Evolutionary conservation across 176 grass and related monocot genomes (phyloP), one percentile per base, ranked within the genome.

Genomic region (Microstegium vimineum): DNA sequence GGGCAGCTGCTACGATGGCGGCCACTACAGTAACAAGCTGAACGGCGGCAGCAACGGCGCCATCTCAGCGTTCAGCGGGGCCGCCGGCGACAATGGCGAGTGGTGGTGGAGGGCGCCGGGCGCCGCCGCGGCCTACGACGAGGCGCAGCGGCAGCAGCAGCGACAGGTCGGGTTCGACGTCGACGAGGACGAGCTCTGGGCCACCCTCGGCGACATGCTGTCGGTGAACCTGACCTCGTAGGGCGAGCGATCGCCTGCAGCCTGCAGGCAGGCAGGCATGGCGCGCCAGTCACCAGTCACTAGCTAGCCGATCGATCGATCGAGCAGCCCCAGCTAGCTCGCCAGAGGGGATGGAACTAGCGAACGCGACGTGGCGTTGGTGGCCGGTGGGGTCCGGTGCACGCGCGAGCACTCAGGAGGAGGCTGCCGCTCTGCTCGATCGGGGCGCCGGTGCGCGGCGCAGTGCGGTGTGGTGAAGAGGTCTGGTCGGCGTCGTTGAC

Each of bases 121-220:
- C n/a, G n/a, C n/a, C n/a, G n/a, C n/a, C n/a, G n/a, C n/a, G n/a
- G n/a, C n/a, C 4, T 57, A 60, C 35, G 82, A 60, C 22, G 74
- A 75, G 18, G 66, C 22, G 7, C 83, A 77, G 45, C 43, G 80
- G 52, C 86, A n/a, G 76, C n/a, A n/a, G n/a, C n/a, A n/a, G n/a
- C n/a, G n/a, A n/a, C n/a, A n/a, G n/a, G n/a, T n/a, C 74, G 68
- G 80, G 51, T 54, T 92, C 70, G 80, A 84, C 70, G n/a, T n/a
- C n/a, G 85, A 84, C 35, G 95, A 92, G 18, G 90, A 92, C 17
- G 90, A 92, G 69, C 54, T 94, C 17, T 94, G 90, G 88, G 86
- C 88, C 33, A 89, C 83, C 41, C 87, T 97, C n/a, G 77, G 79
- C 38, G 92, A 94, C 85, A 76, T 89, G 54, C 5, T 91, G 69